These are phyloP conservation scores for Cadophora sp. DNA, from an alignment of 2,329 filamentous ascomycete genomes.

Conservation along the genomic window DNA sequence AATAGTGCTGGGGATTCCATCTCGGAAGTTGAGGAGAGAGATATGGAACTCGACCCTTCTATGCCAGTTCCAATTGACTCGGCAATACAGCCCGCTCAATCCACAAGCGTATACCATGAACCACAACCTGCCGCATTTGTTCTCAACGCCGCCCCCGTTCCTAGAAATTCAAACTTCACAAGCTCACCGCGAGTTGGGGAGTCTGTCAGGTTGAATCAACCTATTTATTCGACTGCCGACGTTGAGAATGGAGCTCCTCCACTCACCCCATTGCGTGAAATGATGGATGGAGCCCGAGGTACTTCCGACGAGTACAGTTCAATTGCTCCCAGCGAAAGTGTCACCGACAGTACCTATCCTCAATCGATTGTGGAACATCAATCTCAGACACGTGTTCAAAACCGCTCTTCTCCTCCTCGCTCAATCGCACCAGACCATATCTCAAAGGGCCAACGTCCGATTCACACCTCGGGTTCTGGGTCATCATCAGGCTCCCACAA, in stretches of 20 bases:
- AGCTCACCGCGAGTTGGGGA: conserved; percentile 2
- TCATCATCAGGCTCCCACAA: conserved; percentile 54
- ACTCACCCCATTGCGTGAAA: conserved; percentile 45
- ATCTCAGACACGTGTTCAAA: not conserved
- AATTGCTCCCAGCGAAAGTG: conserved; percentile 34
- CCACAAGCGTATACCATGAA: conserved; percentile 15
- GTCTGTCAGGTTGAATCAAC: not conserved
- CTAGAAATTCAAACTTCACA: conserved; percentile 28
- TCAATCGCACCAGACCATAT: conserved; percentile 23
- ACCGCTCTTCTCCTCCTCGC: conserved; percentile 27
- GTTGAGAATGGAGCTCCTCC: conserved; percentile 39
- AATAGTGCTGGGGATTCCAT: conserved; percentile 40
- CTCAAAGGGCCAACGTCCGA: conserved; percentile 29
- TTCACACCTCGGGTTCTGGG: conserved; percentile 58
- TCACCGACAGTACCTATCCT: conserved; percentile 25
- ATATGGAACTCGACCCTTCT: conserved; percentile 25
- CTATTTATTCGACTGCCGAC: conserved; percentile 17
- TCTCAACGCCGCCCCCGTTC: conserved; percentile 38
- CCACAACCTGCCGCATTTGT: conserved; percentile 34
- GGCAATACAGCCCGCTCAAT: not conserved
- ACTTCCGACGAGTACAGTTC: conserved; percentile 43
- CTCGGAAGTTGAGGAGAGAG: conserved; percentile 42
- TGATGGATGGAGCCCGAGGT: conserved; percentile 43
- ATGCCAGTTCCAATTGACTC: not conserved
- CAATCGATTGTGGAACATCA: conserved; percentile 26